phyloP scores from a whole-genome alignment of 345 rosid species.

The Citrus hindsii region DNA sequence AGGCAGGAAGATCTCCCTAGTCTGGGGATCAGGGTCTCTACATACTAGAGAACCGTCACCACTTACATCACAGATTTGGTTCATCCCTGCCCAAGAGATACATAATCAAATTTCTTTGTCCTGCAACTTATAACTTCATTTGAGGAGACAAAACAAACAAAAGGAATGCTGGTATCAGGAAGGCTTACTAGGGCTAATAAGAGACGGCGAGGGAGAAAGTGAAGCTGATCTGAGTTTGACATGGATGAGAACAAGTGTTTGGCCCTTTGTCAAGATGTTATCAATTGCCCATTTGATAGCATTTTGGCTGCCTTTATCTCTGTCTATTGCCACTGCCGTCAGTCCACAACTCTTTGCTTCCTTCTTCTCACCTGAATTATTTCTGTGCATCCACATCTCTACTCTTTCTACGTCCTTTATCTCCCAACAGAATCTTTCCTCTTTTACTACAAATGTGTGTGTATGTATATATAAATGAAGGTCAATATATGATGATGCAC shows the following conservation, averaged over 20 bases:
- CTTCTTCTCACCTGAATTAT: conserved; percentile 27
- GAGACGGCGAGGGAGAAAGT: conserved; percentile 12
- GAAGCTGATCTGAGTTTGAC: conserved; percentile 45
- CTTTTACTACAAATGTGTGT: background rate
- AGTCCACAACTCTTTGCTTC: conserved; percentile 37
- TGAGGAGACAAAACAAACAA: background rate
- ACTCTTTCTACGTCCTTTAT: background rate
- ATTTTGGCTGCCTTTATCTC: conserved; percentile 73
- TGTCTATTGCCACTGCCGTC: conserved; percentile 84
- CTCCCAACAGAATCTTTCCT: background rate
- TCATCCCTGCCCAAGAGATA: conserved; percentile 28
- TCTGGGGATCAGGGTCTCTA: conserved; percentile 48
- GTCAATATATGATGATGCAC: no score
- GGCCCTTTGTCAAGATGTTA: conserved; percentile 59
- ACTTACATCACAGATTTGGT: conserved; percentile 31
- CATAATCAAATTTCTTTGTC: background rate
- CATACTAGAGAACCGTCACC: conserved; percentile 34
- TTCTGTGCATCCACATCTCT: conserved; percentile 46
- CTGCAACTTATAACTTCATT: background rate
- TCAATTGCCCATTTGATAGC: conserved; percentile 90
- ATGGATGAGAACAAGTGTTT: conserved; percentile 65
- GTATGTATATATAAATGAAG: no score
- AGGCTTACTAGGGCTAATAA: conserved; percentile 28
- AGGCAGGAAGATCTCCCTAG: conserved; percentile 77
- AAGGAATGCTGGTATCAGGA: no score